Evolutionary conservation across 1,284 basidiomycete genomes (phyloP), one percentile per base, ranked within the genome.

Genomic region (Phlebopus sp.): DNA sequence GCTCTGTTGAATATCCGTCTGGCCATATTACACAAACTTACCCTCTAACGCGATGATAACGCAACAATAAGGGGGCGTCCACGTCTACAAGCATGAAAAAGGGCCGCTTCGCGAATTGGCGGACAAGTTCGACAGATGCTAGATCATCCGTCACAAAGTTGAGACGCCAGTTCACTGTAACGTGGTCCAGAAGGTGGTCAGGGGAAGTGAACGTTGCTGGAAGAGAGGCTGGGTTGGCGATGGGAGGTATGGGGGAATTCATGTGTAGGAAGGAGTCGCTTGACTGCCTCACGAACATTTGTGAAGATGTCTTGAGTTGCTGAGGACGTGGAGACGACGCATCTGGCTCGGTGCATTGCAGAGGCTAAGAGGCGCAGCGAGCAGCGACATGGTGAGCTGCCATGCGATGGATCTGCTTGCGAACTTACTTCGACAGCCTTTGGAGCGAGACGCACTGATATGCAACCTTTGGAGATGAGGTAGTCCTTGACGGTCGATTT

Each of bases 11-110:
- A 49, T 43, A 46, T 27, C 17, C 32, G 17, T 25, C n/a, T 44
- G n/a, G 38, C 23, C 47, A 9, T n/a, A 37, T 31, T 34, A 19
- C 18, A 7, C 30, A 32, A 37, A 64, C 75, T 53, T 59, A 82
- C 83, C 71, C 70, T 51, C 69, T 65, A 25, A 71, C 71, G 40
- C 84, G 76, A 45, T 69, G 67, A 59, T 74, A 88, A 27, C 86
- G 75, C 42, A 72, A 67, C 21, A 84, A 63, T 19, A 96, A 60
- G 0, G 95, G 94, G 0, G 90, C 95, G 52, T 97, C 92, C n/a
- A 96, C 78, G 39, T 74, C 79, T 32, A 97, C 72, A 27, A 97
- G 78, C 59, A 97, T 71, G 63, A 97, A 94, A 66, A 93, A 98
- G 0, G 96, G 96, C 8, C 97, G 76, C 62, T 87, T 94, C 32